A percentile compares a stretch with the other conserved stretches of the same genome.
Evolutionary conservation across 2,329 filamentous ascomycete species (phyloP).

Genomic region (Cordyceps cicadae): DNA sequence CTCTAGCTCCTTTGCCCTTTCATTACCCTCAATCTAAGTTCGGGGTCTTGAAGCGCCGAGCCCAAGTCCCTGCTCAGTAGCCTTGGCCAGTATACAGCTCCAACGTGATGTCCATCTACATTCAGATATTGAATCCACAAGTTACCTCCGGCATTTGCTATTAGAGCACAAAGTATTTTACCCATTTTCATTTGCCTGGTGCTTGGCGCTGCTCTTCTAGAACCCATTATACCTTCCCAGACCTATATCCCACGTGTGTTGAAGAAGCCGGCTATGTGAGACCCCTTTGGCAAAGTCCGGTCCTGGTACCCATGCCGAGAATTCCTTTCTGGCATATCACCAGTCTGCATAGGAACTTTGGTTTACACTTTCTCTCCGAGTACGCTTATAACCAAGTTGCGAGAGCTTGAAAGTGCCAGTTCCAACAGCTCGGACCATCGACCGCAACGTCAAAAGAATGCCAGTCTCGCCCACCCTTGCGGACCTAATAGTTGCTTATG

Average conservation of each 20-base stretch:
- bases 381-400: not conserved
- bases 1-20: not conserved
- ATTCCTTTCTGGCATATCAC: too few species aligned
- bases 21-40: not conserved
- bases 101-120: not conserved
- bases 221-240: not conserved
- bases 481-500: not conserved
- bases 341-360: too few species aligned
- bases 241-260: conserved; percentile 3
- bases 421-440: not conserved
- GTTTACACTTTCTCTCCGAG: too few species aligned
- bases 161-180: not conserved
- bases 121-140: not conserved
- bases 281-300: not conserved
- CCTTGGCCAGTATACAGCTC: not conserved
- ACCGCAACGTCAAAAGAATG: not conserved
- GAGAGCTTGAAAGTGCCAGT: not conserved
- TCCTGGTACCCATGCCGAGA: not conserved
- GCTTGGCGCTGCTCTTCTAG: not conserved
- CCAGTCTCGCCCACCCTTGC: too few species aligned
- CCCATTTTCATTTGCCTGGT: not conserved
- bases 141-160: not conserved
- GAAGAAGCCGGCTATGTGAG: conserved; percentile 1
- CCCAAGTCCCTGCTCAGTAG: too few species aligned
- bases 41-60: too few species aligned